phyloP scores from a whole-genome alignment of 768 basidiomycete species.

The Boletus tomentosulus region DNA sequence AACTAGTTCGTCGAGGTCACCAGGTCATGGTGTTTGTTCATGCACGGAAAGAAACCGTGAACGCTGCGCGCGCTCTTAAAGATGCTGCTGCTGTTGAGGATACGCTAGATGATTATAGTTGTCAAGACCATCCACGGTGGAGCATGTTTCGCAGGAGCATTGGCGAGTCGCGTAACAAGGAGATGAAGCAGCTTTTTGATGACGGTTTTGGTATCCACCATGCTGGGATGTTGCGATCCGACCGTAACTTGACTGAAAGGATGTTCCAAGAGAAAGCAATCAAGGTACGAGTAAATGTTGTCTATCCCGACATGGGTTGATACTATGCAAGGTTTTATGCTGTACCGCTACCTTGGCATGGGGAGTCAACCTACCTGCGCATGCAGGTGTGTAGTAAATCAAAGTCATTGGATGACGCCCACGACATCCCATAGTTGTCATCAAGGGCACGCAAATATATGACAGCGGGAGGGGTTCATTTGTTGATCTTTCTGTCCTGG shows the following conservation, averaged over 20 bases:
- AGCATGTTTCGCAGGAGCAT: conserved; percentile 73
- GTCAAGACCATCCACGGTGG: conserved; percentile 77
- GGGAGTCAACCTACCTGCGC: conserved; percentile 98
- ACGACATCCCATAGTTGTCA: conserved; percentile 56
- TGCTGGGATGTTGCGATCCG: conserved; percentile 93
- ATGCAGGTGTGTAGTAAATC: conserved; percentile 62
- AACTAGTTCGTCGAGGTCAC: conserved; percentile 85
- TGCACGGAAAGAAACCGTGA: conserved; percentile 96
- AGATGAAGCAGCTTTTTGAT: conserved; percentile 94
- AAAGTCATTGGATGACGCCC: conserved; percentile 2
- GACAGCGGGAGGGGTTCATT: conserved; percentile 88
- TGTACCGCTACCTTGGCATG: conserved; percentile 98
- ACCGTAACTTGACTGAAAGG: conserved; percentile 92
- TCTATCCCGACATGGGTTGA: neutral
- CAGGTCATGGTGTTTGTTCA: conserved; percentile 99
- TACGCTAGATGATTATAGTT: conserved; percentile 71
- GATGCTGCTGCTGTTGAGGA: conserved; percentile 76
- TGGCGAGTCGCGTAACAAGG: conserved; percentile 82
- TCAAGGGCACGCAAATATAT: conserved; percentile 97
- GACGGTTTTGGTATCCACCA: conserved; percentile 96
- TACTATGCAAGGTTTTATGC: conserved; percentile 70
- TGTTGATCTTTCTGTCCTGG: conserved; percentile 88
- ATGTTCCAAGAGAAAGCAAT: conserved; percentile 89
- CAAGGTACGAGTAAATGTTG: conserved; percentile 53
- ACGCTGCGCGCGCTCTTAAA: conserved; percentile 74